Evolutionary conservation across 306 rosid genomes (phyloP).

Genomic region (Luffa aegyptiaca): DNA sequence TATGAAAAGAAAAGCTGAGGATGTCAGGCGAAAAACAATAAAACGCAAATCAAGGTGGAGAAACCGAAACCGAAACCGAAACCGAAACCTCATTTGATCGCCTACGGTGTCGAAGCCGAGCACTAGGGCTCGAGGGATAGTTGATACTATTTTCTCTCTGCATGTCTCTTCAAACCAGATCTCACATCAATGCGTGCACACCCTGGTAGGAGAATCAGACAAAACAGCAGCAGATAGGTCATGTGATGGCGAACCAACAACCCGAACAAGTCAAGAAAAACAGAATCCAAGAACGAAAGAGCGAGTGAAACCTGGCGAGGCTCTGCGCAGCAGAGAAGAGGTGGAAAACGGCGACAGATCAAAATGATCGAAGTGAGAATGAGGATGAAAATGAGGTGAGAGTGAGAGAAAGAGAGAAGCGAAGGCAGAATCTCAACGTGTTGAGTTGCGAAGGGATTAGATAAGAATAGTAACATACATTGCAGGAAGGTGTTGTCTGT

Average conservation of each 20-base stretch:
- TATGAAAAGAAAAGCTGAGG: neutral
- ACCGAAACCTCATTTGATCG: constrained; percentile 11
- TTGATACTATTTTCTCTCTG: constrained; percentile 4
- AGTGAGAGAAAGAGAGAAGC: neutral
- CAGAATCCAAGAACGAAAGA: neutral
- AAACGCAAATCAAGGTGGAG: neutral
- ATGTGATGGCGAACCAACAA: neutral
- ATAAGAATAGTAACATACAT: neutral
- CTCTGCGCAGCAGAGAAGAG: neutral
- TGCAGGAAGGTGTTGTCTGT: neutral
- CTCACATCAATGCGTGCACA: neutral
- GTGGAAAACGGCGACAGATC: neutral
- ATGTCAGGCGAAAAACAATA: neutral
- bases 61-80: constrained; percentile 7
- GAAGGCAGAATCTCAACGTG: neutral
- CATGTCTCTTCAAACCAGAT: constrained; percentile 4
- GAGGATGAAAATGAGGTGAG: neutral
- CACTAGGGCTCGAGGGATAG: constrained; percentile 11
- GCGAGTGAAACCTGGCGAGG: neutral
- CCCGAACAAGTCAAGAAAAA: no score
- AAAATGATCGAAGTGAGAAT: neutral
- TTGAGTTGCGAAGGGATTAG: neutral
- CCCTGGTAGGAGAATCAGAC: neutral
- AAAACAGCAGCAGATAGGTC: neutral
- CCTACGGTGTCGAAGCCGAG: constrained; percentile 15